Percentiles rank a stretch among this genome's conserved stretches.
phyloP scores from a whole-genome alignment of 306 rosid genomes.

The Geum urbanum region DNA sequence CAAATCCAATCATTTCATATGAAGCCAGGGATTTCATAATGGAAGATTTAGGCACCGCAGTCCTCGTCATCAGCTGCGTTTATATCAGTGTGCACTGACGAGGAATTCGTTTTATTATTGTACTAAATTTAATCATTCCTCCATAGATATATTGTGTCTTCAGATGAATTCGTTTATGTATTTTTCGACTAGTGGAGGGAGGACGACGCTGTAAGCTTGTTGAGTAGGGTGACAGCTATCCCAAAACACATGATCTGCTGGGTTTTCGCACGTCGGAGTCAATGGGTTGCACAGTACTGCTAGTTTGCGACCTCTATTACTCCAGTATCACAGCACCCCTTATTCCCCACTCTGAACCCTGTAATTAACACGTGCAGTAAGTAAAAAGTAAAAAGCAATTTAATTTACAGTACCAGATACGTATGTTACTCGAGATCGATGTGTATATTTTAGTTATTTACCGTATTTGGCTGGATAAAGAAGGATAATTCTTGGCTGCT shows the following conservation, averaged over 20 bases:
- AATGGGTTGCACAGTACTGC: slow-evolving; percentile 48
- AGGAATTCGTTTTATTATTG: too few species aligned
- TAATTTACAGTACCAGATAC: too few species aligned
- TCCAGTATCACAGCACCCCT: slow-evolving; percentile 79
- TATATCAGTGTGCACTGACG: too few species aligned
- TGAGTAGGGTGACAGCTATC: slow-evolving; percentile 79
- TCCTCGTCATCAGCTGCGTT: too few species aligned
- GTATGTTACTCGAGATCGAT: too few species aligned
- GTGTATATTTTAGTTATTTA: neutral
- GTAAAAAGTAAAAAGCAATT: too few species aligned
- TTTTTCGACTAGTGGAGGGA: slow-evolving; percentile 26
- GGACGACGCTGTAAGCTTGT: slow-evolving; percentile 32
- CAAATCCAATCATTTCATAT: slow-evolving; percentile 14
- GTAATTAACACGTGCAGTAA: neutral
- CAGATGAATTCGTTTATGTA: slow-evolving; percentile 18
- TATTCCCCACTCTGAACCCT: slow-evolving; percentile 45
- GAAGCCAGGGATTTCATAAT: too few species aligned
- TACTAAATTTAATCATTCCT: too few species aligned
- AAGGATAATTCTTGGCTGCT: too few species aligned
- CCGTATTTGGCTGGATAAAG: slow-evolving; percentile 41
- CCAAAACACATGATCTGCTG: slow-evolving; percentile 49
- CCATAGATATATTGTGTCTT: neutral
- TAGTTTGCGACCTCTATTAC: slow-evolving; percentile 51
- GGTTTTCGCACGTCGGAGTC: slow-evolving; percentile 33
- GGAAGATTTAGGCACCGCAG: too few species aligned